These are phyloP conservation scores for Lentinula aciculospora DNA, from an alignment of 768 basidiomycete species.

Conservation along the genomic window DNA sequence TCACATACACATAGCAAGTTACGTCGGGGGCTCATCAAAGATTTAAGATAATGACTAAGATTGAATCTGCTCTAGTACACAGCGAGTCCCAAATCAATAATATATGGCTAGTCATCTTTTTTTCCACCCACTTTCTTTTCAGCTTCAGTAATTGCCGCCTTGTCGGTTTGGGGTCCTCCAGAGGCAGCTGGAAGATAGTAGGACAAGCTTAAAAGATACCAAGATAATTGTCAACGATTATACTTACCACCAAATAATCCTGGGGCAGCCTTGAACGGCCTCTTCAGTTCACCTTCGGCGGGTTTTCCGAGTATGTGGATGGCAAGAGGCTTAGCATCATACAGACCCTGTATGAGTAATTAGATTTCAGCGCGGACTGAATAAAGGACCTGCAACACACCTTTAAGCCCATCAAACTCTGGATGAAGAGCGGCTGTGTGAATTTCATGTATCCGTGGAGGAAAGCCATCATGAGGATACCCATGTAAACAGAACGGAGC, in stretches of 20 bases:
- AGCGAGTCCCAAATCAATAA: not conserved
- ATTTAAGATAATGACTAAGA: too few species aligned
- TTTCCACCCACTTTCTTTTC: conserved; percentile 79
- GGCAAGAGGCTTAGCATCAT: conserved; percentile 79
- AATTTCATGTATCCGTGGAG: conserved; percentile 94
- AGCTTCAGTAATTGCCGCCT: conserved; percentile 81
- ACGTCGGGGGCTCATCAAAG: too few species aligned
- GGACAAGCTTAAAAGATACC: not conserved
- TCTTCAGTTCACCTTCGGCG: conserved; percentile 81
- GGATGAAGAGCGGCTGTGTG: conserved; percentile 95
- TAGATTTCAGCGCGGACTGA: not conserved
- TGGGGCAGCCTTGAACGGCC: conserved; percentile 76
- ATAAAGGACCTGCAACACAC: not conserved
- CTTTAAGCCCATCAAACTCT: conserved; percentile 93
- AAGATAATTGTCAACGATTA: not conserved
- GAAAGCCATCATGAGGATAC: conserved; percentile 84
- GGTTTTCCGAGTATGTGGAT: conserved; percentile 78
- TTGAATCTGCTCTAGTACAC: too few species aligned
- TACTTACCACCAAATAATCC: conserved; percentile 68
- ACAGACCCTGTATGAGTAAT: conserved; percentile 40
- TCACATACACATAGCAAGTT: too few species aligned
- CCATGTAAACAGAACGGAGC: conserved; percentile 66
- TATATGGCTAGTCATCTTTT: conserved; percentile 59
- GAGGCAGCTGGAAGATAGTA: conserved; percentile 29
- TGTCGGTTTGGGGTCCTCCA: conserved; percentile 75